Evolutionary conservation across 1,284 basidiomycete species (phyloP).

Genomic region (Phaffia rhodozyma): DNA sequence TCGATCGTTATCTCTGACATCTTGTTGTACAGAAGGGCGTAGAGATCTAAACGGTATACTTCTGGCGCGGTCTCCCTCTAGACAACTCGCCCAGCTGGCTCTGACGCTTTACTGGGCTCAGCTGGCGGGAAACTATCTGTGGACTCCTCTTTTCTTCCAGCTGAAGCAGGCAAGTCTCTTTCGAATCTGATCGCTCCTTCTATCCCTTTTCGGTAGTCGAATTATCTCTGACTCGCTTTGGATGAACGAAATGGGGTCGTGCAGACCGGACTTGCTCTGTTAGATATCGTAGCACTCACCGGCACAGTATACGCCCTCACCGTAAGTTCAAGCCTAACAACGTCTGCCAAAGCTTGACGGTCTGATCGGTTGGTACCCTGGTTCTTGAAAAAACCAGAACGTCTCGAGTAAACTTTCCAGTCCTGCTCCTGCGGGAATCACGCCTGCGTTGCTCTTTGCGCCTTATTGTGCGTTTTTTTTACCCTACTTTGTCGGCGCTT

Average conservation of each 20-base stretch:
- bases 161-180: conserved; percentile 37
- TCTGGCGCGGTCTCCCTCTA: conserved; percentile 22
- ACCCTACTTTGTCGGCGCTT: neutral
- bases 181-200: neutral
- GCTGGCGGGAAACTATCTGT: conserved; percentile 53
- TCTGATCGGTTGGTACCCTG: too few relatives aligned
- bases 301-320: conserved; percentile 53
- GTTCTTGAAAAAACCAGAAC: too few relatives aligned
- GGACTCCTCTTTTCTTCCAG: conserved; percentile 63
- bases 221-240: conserved; percentile 14
- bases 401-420: too few relatives aligned
- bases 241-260: conserved; percentile 17
- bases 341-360: too few relatives aligned
- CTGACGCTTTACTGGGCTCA: conserved; percentile 59
- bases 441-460: conserved; percentile 33
- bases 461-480: conserved; percentile 43
- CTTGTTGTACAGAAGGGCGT: neutral
- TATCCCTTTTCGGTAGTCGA: neutral
- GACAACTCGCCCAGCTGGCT: conserved; percentile 43
- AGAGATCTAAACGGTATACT: neutral
- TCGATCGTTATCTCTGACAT: neutral
- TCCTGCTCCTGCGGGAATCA: too few relatives aligned
- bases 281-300: conserved; percentile 50
- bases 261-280: conserved; percentile 47
- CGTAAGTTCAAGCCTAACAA: conserved; percentile 32